These are phyloP conservation scores for Ettlia oleoabundans DNA, from an alignment of 139 green algal species.

Conservation along the genomic window DNA sequence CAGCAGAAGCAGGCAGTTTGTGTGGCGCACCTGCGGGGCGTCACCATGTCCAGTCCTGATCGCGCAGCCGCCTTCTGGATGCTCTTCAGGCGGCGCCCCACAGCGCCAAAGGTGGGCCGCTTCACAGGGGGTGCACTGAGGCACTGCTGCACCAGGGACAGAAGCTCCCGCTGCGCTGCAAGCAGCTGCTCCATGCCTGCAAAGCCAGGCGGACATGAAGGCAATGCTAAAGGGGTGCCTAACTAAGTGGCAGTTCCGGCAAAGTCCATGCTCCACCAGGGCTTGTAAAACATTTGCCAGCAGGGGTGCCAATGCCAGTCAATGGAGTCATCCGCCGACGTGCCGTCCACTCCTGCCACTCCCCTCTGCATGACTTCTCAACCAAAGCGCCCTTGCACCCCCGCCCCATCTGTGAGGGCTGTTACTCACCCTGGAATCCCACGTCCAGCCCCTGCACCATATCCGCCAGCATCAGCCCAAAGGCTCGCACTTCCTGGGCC, in stretches of 20 bases:
- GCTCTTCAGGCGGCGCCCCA: conserved; percentile 13
- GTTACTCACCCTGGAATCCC: conserved; percentile 36
- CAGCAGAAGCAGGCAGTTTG: too few relatives aligned
- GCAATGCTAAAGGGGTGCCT: too few relatives aligned
- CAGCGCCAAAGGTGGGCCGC: conserved; percentile 36
- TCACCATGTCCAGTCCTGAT: neutral
- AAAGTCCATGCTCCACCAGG: too few relatives aligned
- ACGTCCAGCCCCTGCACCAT: conserved; percentile 45
- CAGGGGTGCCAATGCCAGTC: too few relatives aligned
- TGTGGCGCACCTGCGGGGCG: neutral
- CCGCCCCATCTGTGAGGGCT: neutral
- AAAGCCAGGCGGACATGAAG: neutral
- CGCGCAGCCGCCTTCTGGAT: conserved; percentile 15
- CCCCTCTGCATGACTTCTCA: too few relatives aligned
- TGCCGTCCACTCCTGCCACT: too few relatives aligned
- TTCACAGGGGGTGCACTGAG: neutral
- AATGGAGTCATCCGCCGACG: too few relatives aligned
- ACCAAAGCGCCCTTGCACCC: too few relatives aligned
- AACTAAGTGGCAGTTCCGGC: too few relatives aligned
- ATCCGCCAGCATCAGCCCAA: conserved; percentile 71
- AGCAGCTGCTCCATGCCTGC: conserved; percentile 45
- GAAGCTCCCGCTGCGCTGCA: conserved; percentile 34
- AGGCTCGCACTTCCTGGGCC: conserved; percentile 80
- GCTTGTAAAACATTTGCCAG: too few relatives aligned
- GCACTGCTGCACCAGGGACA: conserved; percentile 39